Percentiles rank a stretch among this genome's conserved stretches.
phyloP scores from a whole-genome alignment of 345 rosid genomes.

The Syzygium aromaticum region DNA sequence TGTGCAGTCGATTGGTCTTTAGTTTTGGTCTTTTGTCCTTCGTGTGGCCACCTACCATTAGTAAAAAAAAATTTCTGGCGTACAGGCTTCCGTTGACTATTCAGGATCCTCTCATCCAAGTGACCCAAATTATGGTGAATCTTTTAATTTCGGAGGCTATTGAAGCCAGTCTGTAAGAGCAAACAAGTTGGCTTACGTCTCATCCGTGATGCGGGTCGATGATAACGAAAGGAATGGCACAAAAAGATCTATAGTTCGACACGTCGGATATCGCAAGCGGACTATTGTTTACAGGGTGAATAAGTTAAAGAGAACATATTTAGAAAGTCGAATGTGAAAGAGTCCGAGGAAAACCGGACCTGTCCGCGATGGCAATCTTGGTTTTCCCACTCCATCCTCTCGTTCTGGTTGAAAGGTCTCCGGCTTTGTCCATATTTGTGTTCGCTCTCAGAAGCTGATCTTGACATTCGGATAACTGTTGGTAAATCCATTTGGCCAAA shows the following conservation, averaged over 20 bases:
- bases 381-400: background rate
- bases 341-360: background rate
- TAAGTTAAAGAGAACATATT: background rate
- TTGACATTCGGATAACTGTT: background rate
- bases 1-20: background rate
- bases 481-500: background rate
- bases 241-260: background rate
- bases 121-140: background rate
- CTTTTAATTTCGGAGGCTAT: background rate
- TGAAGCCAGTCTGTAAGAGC: background rate
- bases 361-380: background rate
- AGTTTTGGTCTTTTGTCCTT: background rate
- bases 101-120: background rate
- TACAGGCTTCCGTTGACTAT: background rate
- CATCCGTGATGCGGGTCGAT: background rate
- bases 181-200: background rate
- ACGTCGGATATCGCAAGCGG: accelerated
- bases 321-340: background rate
- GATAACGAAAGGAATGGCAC: background rate
- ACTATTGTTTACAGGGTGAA: background rate
- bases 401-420: background rate
- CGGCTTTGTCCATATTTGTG: background rate
- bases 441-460: background rate
- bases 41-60: background rate
- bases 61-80: background rate